Percentiles rank a stretch among this genome's conserved stretches.
Evolutionary conservation across 2,329 filamentous ascomycete species (phyloP).

Genomic region (Rugonectria rugulosa): DNA sequence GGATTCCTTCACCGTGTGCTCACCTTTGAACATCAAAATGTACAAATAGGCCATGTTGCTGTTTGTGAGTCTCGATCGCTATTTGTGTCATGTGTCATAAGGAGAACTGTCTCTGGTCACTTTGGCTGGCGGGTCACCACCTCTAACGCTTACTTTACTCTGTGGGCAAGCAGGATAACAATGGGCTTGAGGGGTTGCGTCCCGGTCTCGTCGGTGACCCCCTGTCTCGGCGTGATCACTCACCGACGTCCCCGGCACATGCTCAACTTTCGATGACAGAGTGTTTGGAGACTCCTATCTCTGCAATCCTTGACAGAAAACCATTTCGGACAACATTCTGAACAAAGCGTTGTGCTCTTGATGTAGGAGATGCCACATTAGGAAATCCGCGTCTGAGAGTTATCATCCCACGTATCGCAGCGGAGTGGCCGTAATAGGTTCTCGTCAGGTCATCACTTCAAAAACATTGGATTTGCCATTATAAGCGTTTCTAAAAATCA

Average conservation of each 20-base stretch:
- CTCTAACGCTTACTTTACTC: too few relatives aligned
- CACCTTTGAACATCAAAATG: constrained; percentile 6
- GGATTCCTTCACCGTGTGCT: constrained; percentile 12
- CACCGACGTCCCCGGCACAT: not conserved
- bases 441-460: not conserved
- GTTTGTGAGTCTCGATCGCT: not conserved
- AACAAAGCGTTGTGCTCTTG: not conserved
- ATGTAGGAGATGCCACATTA: not conserved
- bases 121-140: too few relatives aligned
- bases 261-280: not conserved
- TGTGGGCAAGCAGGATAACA: not conserved
- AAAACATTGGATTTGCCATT: too few relatives aligned
- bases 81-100: too few relatives aligned
- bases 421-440: not conserved
- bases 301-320: not conserved
- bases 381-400: not conserved
- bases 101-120: too few relatives aligned
- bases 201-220: too few relatives aligned
- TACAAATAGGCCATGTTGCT: not conserved
- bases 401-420: not conserved
- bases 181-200: too few relatives aligned
- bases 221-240: not conserved
- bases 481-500: too few relatives aligned
- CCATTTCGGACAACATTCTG: not conserved
- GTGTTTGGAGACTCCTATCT: not conserved